Evolutionary conservation across 2,329 filamentous ascomycete species (phyloP).

Genomic region (Tolypocladium ovalisporum): DNA sequence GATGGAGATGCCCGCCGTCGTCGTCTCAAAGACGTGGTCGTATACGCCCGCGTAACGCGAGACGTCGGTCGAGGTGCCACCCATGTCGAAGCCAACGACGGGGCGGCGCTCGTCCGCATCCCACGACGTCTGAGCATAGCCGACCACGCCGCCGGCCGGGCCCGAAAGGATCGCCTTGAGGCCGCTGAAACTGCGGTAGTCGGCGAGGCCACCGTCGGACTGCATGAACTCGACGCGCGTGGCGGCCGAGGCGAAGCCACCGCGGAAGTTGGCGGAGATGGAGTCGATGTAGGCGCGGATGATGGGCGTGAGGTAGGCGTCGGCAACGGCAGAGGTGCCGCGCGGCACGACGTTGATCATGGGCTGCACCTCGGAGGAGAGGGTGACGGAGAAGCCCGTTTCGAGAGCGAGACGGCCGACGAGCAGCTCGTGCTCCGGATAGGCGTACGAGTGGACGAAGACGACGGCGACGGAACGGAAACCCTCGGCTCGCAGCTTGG

Average conservation of each 20-base stretch:
- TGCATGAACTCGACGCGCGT: conserved; percentile 65
- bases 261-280: conserved; percentile 24
- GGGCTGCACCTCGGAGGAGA: conserved; percentile 25
- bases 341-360: conserved; percentile 34
- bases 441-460: conserved; percentile 60
- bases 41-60: conserved; percentile 47
- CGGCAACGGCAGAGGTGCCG: conserved; percentile 30
- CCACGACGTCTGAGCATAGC: conserved; percentile 64
- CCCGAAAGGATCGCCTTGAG: conserved; percentile 61
- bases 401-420: conserved; percentile 23
- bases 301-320: conserved; percentile 31
- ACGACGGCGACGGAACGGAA: conserved; percentile 44
- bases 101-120: conserved; percentile 56
- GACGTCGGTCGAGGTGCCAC: conserved; percentile 65
- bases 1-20: conserved; percentile 67
- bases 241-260: conserved; percentile 17
- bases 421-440: conserved; percentile 43
- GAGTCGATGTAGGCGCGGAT: conserved; percentile 22
- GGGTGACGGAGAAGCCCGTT: conserved; percentile 30
- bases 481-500: conserved; percentile 49
- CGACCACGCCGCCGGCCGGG: conserved; percentile 68
- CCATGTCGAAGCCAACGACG: conserved; percentile 66
- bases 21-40: conserved; percentile 55
- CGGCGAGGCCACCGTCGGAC: conserved; percentile 39
- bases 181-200: conserved; percentile 55